phyloP scores from a whole-genome alignment of 352 stramenopile genomes.

The Pythium dissimile region DNA sequence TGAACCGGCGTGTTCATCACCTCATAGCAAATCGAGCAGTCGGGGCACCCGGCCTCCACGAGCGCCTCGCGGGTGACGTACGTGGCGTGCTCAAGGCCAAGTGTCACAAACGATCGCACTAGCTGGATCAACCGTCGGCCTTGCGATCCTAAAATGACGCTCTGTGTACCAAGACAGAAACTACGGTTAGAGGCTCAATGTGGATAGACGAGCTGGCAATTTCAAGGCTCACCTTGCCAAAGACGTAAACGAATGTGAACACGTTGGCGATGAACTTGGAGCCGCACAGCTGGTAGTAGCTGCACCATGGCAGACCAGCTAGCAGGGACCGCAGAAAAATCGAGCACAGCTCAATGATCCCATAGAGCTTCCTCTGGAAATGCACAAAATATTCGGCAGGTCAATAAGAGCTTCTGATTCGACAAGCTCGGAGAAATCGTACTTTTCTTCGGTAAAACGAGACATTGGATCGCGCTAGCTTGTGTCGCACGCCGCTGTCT shows the following conservation, averaged over 20 bases:
- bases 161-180: slow-evolving; percentile 21
- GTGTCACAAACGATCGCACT: slow-evolving; percentile 51
- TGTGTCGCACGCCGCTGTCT: slow-evolving; percentile 37
- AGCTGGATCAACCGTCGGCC: slow-evolving; percentile 43
- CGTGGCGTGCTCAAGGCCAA: slow-evolving; percentile 61
- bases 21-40: slow-evolving; percentile 86
- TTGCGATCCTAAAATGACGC: slow-evolving; percentile 55
- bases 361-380: slow-evolving; percentile 64
- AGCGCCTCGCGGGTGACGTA: slow-evolving; percentile 65
- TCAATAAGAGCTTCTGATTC: not conserved
- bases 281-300: slow-evolving; percentile 68
- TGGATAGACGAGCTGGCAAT: not conserved
- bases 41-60: slow-evolving; percentile 49
- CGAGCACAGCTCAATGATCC: slow-evolving; percentile 68
- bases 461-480: slow-evolving; percentile 42
- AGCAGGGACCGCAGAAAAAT: slow-evolving; percentile 65
- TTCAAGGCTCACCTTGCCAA: slow-evolving; percentile 60
- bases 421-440: not conserved
- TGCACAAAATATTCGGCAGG: not conserved
- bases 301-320: slow-evolving; percentile 65
- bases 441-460: slow-evolving; percentile 77
- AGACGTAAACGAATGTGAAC: slow-evolving; percentile 75
- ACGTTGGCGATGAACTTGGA: slow-evolving; percentile 74
- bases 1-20: slow-evolving; percentile 67
- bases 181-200: not conserved